Percentiles rank a stretch among this genome's conserved stretches.
Conservation (phyloP, 371 early-diverging fungal genomes). For the Coemansia sp. region DNA sequence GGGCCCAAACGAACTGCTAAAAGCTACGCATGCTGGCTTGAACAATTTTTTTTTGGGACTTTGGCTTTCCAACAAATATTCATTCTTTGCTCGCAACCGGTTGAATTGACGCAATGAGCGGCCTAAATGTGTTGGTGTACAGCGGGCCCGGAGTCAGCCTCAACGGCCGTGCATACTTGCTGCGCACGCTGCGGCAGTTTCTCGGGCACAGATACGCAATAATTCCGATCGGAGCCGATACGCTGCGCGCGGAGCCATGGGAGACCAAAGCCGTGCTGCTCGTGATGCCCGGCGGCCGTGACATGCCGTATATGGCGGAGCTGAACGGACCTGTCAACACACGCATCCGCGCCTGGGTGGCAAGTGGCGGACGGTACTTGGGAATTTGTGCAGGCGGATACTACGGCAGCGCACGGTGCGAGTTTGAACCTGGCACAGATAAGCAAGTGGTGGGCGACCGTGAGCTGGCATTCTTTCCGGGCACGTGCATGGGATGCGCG, state of each 20-base stretch:
- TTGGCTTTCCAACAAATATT: background rate
- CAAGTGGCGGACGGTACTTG: constrained; percentile 78
- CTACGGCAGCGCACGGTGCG: constrained; percentile 67
- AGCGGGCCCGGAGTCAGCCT: constrained; percentile 73
- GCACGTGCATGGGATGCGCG: constrained; percentile 69
- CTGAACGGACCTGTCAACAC: constrained; percentile 61
- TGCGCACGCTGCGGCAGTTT: constrained; percentile 62
- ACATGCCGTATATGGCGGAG: constrained; percentile 73
- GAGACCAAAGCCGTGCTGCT: constrained; percentile 74
- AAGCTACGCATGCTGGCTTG: background rate
- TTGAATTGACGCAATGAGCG: constrained; percentile 13
- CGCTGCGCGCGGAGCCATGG: constrained; percentile 81
- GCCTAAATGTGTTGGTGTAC: constrained; percentile 84
- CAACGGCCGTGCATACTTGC: constrained; percentile 64
- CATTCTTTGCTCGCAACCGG: no score
- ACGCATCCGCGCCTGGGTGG: constrained; percentile 71
- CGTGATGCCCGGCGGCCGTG: constrained; percentile 90
- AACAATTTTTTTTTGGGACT: background rate
- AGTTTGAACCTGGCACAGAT: constrained; percentile 71
- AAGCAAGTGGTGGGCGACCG: constrained; percentile 73
- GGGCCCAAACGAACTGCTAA: no score
- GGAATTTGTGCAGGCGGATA: constrained; percentile 95
- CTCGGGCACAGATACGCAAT: constrained; percentile 84
- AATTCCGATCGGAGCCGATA: constrained; percentile 70
- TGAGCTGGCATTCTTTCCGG: constrained; percentile 71